phyloP scores from a whole-genome alignment of 805 yeast genomes.

The Wickerhamomyces bovis region DNA sequence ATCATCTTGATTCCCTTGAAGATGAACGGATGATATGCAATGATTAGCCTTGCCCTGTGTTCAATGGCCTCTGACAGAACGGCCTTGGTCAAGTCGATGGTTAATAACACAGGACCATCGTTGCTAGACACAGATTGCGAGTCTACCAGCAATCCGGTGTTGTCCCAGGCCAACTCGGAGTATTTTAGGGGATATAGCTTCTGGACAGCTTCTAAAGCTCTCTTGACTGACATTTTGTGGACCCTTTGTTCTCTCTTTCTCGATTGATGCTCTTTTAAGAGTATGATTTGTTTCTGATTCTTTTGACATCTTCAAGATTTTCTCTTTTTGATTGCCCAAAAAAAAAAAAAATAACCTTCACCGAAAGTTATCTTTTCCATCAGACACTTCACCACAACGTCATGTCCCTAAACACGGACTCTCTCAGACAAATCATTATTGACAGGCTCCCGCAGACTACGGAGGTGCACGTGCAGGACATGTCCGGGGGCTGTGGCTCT shows the following conservation, averaged over 20 bases:
- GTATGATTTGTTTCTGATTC: background rate
- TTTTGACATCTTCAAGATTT: background rate
- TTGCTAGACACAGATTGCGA: conserved; percentile 33
- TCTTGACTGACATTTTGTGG: conserved; percentile 28
- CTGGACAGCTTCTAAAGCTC: conserved; percentile 50
- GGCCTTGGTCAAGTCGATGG: conserved; percentile 77
- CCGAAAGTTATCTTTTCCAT: background rate
- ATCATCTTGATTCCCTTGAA: conserved; percentile 81
- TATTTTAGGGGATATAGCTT: conserved; percentile 71
- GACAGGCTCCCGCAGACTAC: conserved; percentile 7
- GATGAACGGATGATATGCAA: conserved; percentile 94
- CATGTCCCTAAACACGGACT: conserved; percentile 5
- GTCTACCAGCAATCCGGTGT: conserved; percentile 86
- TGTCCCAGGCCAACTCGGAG: conserved; percentile 92
- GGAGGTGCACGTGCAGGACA: conserved; percentile 69
- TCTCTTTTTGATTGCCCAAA: too few species aligned
- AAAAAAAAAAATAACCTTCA: too few species aligned
- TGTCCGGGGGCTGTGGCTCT: conserved; percentile 89
- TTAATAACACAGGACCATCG: conserved; percentile 40
- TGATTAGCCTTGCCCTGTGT: conserved; percentile 45
- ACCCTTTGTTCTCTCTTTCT: background rate
- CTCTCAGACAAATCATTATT: conserved; percentile 4
- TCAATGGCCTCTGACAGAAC: conserved; percentile 84
- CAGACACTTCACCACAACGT: background rate
- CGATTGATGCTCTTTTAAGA: background rate